A percentile compares a stretch with the other conserved stretches of the same genome.
These are phyloP conservation scores for Colletotrichum graminicola DNA, from an alignment of 2,329 filamentous ascomycete species.

Conservation along the genomic window DNA sequence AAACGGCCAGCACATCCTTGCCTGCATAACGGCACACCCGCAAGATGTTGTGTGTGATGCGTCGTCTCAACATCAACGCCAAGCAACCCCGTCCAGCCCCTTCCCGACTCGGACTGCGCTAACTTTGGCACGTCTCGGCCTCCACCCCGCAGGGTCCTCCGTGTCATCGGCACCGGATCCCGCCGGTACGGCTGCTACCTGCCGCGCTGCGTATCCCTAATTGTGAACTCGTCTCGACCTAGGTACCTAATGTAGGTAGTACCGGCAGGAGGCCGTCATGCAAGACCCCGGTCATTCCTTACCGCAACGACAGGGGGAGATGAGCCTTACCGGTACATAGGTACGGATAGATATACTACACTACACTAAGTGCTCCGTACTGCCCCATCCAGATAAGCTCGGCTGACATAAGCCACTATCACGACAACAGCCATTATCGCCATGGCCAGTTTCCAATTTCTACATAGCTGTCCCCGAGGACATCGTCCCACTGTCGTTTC, in stretches of 20 bases:
- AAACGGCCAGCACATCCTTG: slow-evolving; percentile 16
- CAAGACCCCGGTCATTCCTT: slow-evolving; percentile 16
- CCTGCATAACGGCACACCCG: not conserved
- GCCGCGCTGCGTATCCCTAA: not conserved
- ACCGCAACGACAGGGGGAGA: not conserved
- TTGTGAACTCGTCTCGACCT: slow-evolving; percentile 24
- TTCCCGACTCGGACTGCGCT: slow-evolving; percentile 1
- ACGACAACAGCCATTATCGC: not conserved
- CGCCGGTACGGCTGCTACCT: not conserved
- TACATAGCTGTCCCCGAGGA: no score
- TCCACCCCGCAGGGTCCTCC: not conserved
- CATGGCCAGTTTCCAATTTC: no score
- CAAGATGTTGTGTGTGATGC: not conserved
- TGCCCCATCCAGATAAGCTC: not conserved
- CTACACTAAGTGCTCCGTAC: not conserved
- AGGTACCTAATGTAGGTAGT: no score
- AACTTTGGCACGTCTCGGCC: slow-evolving; percentile 6
- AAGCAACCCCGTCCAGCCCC: slow-evolving; percentile 4
- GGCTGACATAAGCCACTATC: slow-evolving; percentile 21
- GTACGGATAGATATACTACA: no score
- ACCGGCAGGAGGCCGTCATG: slow-evolving; percentile 1
- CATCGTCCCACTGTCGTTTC: no score
- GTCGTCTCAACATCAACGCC: slow-evolving; percentile 18
- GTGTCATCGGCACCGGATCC: slow-evolving; percentile 20
- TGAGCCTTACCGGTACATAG: no score